phyloP scores from a whole-genome alignment of 768 basidiomycete species.

The Exidia glandulosa region DNA sequence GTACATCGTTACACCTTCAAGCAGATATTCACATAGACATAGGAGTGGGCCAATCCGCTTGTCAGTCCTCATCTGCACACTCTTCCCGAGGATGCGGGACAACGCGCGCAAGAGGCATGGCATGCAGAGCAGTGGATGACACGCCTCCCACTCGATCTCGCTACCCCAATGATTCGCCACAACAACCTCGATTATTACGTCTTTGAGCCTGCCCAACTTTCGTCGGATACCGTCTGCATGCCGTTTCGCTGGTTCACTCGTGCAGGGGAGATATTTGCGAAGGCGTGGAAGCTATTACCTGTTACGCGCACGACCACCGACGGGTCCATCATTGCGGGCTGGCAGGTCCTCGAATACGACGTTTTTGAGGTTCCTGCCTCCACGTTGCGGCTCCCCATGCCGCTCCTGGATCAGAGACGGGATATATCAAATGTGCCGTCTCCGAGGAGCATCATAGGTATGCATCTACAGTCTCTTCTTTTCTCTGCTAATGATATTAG shows the following conservation, averaged over 20 bases:
- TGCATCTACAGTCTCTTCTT: too few species aligned
- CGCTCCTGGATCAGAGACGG: too few species aligned
- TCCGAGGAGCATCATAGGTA: too few species aligned
- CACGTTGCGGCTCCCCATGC: neutral
- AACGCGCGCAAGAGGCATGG: slow-evolving; percentile 11
- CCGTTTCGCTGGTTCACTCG: slow-evolving; percentile 18
- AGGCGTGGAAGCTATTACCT: neutral
- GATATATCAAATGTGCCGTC: too few species aligned
- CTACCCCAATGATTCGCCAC: slow-evolving; percentile 20
- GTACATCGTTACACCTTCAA: neutral
- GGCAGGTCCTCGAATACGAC: neutral
- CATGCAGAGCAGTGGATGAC: slow-evolving; percentile 19
- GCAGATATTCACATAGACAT: neutral
- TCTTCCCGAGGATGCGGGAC: slow-evolving; percentile 24
- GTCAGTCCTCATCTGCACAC: slow-evolving; percentile 20
- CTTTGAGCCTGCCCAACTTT: slow-evolving; percentile 17
- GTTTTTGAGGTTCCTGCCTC: neutral
- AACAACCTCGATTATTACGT: slow-evolving; percentile 17
- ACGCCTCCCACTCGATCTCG: slow-evolving; percentile 12
- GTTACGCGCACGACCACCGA: neutral
- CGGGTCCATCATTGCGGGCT: neutral
- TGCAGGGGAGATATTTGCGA: neutral
- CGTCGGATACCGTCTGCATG: slow-evolving; percentile 9
- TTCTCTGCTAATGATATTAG: neutral
- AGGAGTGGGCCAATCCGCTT: slow-evolving; percentile 30